A percentile compares a stretch with the other conserved stretches of the same genome.
These are phyloP conservation scores for Gloeostereum incarnatum DNA, from an alignment of 768 basidiomycete genomes.

Conservation along the genomic window DNA sequence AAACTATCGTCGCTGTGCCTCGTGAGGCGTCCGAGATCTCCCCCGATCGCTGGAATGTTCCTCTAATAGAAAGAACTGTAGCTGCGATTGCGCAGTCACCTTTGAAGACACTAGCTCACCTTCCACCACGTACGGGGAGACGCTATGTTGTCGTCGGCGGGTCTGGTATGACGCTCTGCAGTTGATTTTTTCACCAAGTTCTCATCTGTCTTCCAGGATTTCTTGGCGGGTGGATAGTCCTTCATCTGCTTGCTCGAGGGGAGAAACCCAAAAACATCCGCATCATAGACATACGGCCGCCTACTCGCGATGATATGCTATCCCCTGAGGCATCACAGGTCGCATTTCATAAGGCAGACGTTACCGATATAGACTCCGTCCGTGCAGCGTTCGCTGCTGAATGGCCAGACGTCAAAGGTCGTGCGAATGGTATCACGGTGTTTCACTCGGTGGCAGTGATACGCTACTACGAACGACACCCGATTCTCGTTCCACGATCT, in stretches of 20 bases:
- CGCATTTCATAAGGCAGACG: conserved; percentile 23
- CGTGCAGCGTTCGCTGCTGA: conserved; percentile 23
- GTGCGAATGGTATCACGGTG: conserved; percentile 21
- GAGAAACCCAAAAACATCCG: conserved; percentile 27
- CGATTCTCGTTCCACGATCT: conserved; percentile 20
- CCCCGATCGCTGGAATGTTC: too few species aligned
- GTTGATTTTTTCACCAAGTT: neutral
- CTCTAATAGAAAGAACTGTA: too few species aligned
- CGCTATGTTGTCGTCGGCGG: conserved; percentile 31
- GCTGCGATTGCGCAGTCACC: too few species aligned
- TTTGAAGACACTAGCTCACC: conserved; percentile 6
- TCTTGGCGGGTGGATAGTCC: conserved; percentile 32
- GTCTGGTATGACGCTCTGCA: conserved; percentile 13
- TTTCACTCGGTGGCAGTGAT: conserved; percentile 33
- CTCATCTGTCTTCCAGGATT: conserved; percentile 20
- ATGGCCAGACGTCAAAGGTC: conserved; percentile 19
- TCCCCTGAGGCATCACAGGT: conserved; percentile 19
- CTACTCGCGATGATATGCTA: conserved; percentile 23
- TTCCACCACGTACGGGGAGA: conserved; percentile 28
- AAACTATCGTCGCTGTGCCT: too few species aligned
- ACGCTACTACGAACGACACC: conserved; percentile 29
- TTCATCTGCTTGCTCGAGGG: conserved; percentile 27
- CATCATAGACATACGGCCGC: conserved; percentile 26
- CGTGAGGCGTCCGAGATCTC: too few species aligned
- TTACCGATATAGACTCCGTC: conserved; percentile 20